Base-by-base conservation (phyloP, 31 red algal species). In the Asparagopsis taxiformis region DNA sequence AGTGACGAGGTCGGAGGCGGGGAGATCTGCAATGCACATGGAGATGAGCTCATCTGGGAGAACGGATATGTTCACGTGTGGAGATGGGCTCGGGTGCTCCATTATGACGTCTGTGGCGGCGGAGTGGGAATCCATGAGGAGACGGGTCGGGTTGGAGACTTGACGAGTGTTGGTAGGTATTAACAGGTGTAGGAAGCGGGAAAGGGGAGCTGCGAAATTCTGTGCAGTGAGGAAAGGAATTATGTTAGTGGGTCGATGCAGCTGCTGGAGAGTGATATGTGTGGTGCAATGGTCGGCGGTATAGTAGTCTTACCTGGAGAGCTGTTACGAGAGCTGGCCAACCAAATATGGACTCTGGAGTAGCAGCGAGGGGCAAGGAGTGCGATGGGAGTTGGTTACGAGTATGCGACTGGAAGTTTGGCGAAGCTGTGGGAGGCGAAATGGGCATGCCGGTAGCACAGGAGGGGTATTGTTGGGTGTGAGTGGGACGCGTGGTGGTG, bases 21-120 rank as follows among this genome's bases (percentile, higher is more conserved):
- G 52, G 24, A 93, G 70, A 36, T 67, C 25, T 25, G 65, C 60
- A 56, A 65, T 87, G 36, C 75, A 85, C 71, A 80, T 74, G 62
- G 79, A 57, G 38, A 93, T 79, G 55, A 93, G 62, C 72, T 93
- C 90, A 52, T 93, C 90, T 3, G 90, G 90, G 7, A 93, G 77
- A 3, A 75, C 52, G 31, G 76, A 70, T 23, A 90, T 28, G 60
- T 31, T 51, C 49, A 57, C 46, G 29, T 57, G 64, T 41, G 61
- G 75, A n/a, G 11, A 55, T 24, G 61, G 41, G 26, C n/a, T 0
- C 23, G 20, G 35, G 11, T 65, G 15, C 46, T 37, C 16, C 17
- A 19, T 23, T 2, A 4, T 31, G 59, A 20, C 38, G 16, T 35
- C 22, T 46, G 6, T 46, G 41, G 57, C 41, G 52, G 3, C 7